These are phyloP conservation scores for Blastocystis sp. DNA, from an alignment of 352 stramenopile species.

Conservation along the genomic window DNA sequence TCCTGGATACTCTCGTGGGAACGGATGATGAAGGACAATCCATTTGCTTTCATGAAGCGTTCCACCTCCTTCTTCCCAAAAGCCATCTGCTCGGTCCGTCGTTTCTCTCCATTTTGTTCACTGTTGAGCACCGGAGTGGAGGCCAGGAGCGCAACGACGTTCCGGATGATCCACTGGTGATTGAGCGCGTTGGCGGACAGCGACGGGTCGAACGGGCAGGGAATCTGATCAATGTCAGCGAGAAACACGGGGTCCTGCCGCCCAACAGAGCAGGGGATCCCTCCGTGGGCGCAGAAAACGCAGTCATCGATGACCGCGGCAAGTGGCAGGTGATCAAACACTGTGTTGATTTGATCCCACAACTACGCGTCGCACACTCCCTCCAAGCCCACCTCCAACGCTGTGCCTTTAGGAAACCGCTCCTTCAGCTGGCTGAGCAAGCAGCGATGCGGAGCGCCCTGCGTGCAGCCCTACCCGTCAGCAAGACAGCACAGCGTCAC, in stretches of 20 bases:
- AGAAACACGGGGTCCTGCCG: background rate
- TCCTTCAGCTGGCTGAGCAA: slow-evolving; percentile 83
- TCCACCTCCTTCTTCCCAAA: slow-evolving; percentile 84
- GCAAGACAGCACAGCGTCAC: background rate
- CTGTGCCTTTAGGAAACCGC: slow-evolving; percentile 80
- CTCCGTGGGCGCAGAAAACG: slow-evolving; percentile 89
- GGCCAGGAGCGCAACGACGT: background rate
- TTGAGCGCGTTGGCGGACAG: slow-evolving; percentile 70
- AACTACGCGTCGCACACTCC: too few species aligned
- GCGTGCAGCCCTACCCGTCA: slow-evolving; percentile 79
- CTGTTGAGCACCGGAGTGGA: slow-evolving; percentile 74
- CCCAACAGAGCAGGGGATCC: slow-evolving; percentile 77
- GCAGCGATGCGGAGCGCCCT: slow-evolving; percentile 81
- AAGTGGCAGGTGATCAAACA: slow-evolving; percentile 85
- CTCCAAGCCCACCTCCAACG: slow-evolving; percentile 74
- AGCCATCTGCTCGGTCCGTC: slow-evolving; percentile 83
- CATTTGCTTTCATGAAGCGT: slow-evolving; percentile 80
- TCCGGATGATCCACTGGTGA: background rate
- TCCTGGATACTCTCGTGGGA: slow-evolving; percentile 85
- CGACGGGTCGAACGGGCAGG: slow-evolving; percentile 27
- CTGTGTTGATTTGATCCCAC: slow-evolving; percentile 83
- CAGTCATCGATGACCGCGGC: slow-evolving; percentile 85
- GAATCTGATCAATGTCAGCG: slow-evolving; percentile 40
- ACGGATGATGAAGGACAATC: slow-evolving; percentile 82
- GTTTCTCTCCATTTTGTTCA: slow-evolving; percentile 79